A percentile compares a stretch with the other conserved stretches of the same genome.
These are phyloP conservation scores for Phlyctochytrium arcticum DNA, from an alignment of 192 early-diverging fungal genomes.

Conservation along the genomic window DNA sequence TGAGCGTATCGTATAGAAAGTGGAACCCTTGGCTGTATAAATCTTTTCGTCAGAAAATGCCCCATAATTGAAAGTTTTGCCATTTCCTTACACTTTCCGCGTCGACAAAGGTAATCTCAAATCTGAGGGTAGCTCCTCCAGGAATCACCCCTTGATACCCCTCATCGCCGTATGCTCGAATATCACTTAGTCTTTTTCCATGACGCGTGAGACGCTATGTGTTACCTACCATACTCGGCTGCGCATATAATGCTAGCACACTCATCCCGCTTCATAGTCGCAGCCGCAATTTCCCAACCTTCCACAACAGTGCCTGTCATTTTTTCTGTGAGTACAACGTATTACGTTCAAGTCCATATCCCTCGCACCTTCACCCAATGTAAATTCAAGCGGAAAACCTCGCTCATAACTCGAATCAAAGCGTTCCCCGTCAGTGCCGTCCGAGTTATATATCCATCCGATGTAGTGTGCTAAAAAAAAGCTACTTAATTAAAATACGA, in stretches of 20 bases:
- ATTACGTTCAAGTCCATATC: background rate
- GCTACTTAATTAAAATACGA: background rate
- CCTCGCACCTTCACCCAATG: slow-evolving; percentile 25
- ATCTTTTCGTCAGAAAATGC: too few relatives aligned
- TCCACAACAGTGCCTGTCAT: slow-evolving; percentile 55
- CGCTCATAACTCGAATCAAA: slow-evolving; percentile 38
- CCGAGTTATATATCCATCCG: slow-evolving; percentile 34
- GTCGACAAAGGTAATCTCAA: slow-evolving; percentile 37
- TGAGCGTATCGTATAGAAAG: background rate
- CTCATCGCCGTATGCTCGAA: slow-evolving; percentile 53
- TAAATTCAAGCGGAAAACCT: slow-evolving; percentile 65
- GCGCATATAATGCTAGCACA: slow-evolving; percentile 57
- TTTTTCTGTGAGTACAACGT: background rate
- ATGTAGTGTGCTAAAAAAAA: slow-evolving; percentile 46
- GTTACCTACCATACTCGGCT: slow-evolving; percentile 49
- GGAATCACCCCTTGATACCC: slow-evolving; percentile 60
- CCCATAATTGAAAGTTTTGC: too few relatives aligned
- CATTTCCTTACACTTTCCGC: slow-evolving; percentile 25
- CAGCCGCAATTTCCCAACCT: slow-evolving; percentile 70
- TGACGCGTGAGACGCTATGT: background rate
- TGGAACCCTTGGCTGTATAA: slow-evolving; percentile 27
- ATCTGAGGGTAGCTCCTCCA: slow-evolving; percentile 58
- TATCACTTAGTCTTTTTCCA: background rate
- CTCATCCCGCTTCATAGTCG: slow-evolving; percentile 65
- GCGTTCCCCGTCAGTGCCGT: slow-evolving; percentile 9